A percentile compares a stretch with the other conserved stretches of the same genome.
These are phyloP conservation scores for Mucuna pruriens DNA, from an alignment of 306 rosid genomes.

Conservation along the genomic window DNA sequence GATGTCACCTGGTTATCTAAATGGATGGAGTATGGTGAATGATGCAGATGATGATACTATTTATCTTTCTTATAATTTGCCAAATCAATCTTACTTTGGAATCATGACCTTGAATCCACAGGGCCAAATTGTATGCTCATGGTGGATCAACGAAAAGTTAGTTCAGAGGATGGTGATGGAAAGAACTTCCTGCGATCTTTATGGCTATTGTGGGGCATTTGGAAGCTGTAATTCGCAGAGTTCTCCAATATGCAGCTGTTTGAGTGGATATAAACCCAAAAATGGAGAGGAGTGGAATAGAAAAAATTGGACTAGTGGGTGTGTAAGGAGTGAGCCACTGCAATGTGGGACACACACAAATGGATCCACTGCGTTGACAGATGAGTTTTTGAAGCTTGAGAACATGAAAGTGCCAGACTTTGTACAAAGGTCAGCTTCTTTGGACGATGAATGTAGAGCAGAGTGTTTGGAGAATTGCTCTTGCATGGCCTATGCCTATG, in stretches of 20 bases:
- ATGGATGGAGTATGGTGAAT: neutral
- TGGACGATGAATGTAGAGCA: neutral
- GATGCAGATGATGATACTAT: neutral
- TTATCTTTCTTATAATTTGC: neutral
- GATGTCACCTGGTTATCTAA: neutral
- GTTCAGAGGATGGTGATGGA: rapidly evolving
- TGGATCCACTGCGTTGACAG: no score
- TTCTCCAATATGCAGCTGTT: slow-evolving; percentile 46
- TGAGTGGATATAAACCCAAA: slow-evolving; percentile 47
- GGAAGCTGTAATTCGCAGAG: slow-evolving; percentile 22
- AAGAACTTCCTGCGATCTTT: slow-evolving; percentile 10
- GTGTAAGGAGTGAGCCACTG: slow-evolving; percentile 31
- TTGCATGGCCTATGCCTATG: slow-evolving; percentile 32
- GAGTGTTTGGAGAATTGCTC: slow-evolving; percentile 34
- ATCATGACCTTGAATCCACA: neutral
- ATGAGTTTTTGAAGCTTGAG: slow-evolving; percentile 15
- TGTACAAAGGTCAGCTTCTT: neutral
- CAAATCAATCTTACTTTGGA: neutral
- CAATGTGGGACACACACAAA: neutral
- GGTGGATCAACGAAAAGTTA: neutral
- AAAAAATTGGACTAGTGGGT: slow-evolving; percentile 45
- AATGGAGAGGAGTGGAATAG: slow-evolving; percentile 37
- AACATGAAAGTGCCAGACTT: slow-evolving; percentile 11
- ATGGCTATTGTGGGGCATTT: slow-evolving; percentile 29
- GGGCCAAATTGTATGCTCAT: neutral